Conservation (phyloP, 2,329 filamentous ascomycete species). For the Talaromyces sp. region DNA sequence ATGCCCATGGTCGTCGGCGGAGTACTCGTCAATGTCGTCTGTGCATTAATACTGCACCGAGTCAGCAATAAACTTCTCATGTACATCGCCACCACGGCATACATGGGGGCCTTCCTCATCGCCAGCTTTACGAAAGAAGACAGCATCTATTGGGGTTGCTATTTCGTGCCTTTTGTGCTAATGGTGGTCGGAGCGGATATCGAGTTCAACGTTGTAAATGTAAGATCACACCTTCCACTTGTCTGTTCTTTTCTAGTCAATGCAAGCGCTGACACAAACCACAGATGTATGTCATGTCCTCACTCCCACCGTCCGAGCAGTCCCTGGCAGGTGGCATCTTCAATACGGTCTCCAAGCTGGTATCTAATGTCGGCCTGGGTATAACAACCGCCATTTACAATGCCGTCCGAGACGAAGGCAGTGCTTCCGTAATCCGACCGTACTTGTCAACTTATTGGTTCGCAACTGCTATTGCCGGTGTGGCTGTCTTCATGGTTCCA, state of each 20-base stretch:
- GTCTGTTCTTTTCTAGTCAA: background rate
- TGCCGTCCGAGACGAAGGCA: constrained; percentile 23
- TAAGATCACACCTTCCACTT: constrained; percentile 33
- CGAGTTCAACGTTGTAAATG: constrained; percentile 67
- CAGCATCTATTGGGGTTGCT: constrained; percentile 60
- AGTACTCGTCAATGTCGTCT: constrained; percentile 60
- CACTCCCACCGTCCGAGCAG: constrained; percentile 60
- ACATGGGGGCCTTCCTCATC: constrained; percentile 48
- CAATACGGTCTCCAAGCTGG: constrained; percentile 62
- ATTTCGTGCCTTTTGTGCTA: constrained; percentile 59
- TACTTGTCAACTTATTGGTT: constrained; percentile 33
- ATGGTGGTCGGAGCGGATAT: constrained; percentile 65
- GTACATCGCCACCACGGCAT: constrained; percentile 47
- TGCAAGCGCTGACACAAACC: background rate
- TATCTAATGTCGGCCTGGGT: constrained; percentile 57
- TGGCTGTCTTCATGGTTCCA: constrained; percentile 28
- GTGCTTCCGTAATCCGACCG: constrained; percentile 24
- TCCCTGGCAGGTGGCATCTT: constrained; percentile 65
- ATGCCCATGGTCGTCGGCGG: constrained; percentile 64
- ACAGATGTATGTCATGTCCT: constrained; percentile 66
- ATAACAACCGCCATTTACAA: constrained; percentile 54
- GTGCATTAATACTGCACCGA: constrained; percentile 58
- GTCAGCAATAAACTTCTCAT: constrained; percentile 64
- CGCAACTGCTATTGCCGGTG: constrained; percentile 26
- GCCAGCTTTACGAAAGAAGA: constrained; percentile 55